Evolutionary conservation across 176 grass and related monocot genomes (phyloP), one percentile per base, ranked within the genome.

Genomic region (Lolium rigidum): DNA sequence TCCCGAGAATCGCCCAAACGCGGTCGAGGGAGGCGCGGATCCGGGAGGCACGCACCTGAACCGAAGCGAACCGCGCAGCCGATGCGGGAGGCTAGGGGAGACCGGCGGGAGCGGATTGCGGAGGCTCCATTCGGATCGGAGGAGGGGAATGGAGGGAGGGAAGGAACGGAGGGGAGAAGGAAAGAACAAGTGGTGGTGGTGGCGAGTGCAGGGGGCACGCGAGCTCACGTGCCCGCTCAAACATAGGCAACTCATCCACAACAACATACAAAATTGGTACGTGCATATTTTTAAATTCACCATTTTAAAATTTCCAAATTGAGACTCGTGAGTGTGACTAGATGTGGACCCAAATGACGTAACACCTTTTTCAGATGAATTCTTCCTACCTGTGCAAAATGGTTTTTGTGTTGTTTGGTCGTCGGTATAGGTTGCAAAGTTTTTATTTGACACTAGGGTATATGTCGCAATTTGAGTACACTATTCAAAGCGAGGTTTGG

Each of bases 171-270:
- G 20, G 61, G 61, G 58, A 10, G 11, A 62, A 71, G 84, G 84
- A 86, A 86, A 57, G 79, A 90, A 86, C 80, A 83, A 83, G 88
- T 79, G 80, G 75, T 87, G 57, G 75, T 87, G 89, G 46, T 26
- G 82, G 37, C 83, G 70, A 52, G 88, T 71, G 79, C 21, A 8
- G 70, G 55, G 81, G 26, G 48, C 50, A 71, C 43, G 77, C 55
- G 57, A 75, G 14, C 16, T 87, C 85, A 82, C 85, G 70, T 87
- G 85, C 81, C n/a, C 68, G 66, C 75, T 62, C 16, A 76, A 65
- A 76, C 41, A 22, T 48, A 48, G 52, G 17, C 31, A 77, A 28
- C 31, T 77, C 26, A 26, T 50, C 22, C 48, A 16, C 71, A 74
- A 10, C 6, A 51, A 2, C 13, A 74, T 74, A 2, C 9, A 74